These are phyloP conservation scores for Lepidium sativum DNA, from an alignment of 345 rosid genomes.

Conservation along the genomic window DNA sequence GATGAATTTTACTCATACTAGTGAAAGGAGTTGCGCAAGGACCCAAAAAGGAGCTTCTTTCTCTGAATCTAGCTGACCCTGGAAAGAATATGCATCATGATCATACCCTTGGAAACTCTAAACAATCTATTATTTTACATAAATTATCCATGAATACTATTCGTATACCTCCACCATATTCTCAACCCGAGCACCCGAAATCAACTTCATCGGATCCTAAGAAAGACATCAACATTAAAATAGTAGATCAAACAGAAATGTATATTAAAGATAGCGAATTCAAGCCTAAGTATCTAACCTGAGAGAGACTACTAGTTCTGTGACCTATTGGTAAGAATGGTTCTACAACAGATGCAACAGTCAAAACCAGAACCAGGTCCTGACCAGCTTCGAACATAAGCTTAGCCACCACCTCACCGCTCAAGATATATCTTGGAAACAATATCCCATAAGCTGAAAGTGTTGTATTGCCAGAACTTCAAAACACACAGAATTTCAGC, in stretches of 20 bases:
- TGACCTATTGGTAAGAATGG: conserved; percentile 49
- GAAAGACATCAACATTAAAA: too few relatives aligned
- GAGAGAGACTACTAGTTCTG: conserved; percentile 32
- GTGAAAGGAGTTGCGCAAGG: conserved; percentile 43
- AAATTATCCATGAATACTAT: too few relatives aligned
- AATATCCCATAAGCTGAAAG: conserved; percentile 86
- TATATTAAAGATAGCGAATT: too few relatives aligned
- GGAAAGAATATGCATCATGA: too few relatives aligned
- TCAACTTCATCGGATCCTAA: too few relatives aligned
- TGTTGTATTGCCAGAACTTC: conserved; percentile 72
- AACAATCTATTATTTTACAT: too few relatives aligned
- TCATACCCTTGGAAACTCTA: too few relatives aligned
- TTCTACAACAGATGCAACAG: conserved; percentile 82
- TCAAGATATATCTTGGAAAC: conserved; percentile 40
- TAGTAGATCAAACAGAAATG: too few relatives aligned
- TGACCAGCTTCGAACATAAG: conserved; percentile 25
- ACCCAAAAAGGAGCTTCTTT: conserved; percentile 40
- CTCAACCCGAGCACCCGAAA: too few relatives aligned
- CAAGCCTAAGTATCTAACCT: too few relatives aligned
- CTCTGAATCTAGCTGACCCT: conserved; percentile 37
- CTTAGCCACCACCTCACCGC: conserved; percentile 32
- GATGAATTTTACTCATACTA: conserved; percentile 37
- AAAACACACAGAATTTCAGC: background rate
- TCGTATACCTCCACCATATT: too few relatives aligned
- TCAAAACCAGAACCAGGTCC: conserved; percentile 42